Base-by-base conservation (phyloP, 345 rosid species). In the Citropsis articulata region DNA sequence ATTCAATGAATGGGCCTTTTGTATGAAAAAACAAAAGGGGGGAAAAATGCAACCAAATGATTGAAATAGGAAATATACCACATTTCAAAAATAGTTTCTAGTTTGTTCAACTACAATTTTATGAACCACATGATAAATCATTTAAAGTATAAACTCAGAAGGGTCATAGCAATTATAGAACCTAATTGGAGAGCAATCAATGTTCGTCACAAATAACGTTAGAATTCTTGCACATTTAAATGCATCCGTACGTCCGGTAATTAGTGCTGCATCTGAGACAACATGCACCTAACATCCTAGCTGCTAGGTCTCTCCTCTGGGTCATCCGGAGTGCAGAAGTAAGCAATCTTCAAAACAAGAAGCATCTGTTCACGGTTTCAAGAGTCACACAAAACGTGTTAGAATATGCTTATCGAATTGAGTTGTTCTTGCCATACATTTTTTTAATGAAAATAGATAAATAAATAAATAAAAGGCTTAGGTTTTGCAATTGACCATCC, bases 291-390 rank as follows among this genome's bases (percentile, higher is more conserved):
- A 31, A 31, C 35, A 31, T 4, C 4, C 4, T 31, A 2, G 35
- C 35, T 31, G 35, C 2, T 31, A 31, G 35, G 99, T 86, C 99
- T 91, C 73, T 91, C 86, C 85, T 92, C 91, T 1, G 98, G 93
- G 64, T 93, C 90, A 31, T 93, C 97, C 80, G 82, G 9, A 66
- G 97, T 92, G 83, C 94, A 93, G 69, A 86, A 93, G 82, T 88
- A 27, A 18, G 95, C 93, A 19, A 95, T 91, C 82, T 87, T 93
- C 66, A 95, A 86, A 56, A 89, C 94, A 65, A 91, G 77, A 74
- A 93, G 83, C 89, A 95, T 92, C 65, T 92, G 94, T 2, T 40
- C 2, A 36, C 9, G 9, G 40, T 36, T 36, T 31, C 35, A 31
- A 2, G 2, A 31, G 35, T 31, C 35, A 31, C 35, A 31, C 4